Base-by-base conservation (phyloP, 257 asterid species). In the Solanum rostratum region DNA sequence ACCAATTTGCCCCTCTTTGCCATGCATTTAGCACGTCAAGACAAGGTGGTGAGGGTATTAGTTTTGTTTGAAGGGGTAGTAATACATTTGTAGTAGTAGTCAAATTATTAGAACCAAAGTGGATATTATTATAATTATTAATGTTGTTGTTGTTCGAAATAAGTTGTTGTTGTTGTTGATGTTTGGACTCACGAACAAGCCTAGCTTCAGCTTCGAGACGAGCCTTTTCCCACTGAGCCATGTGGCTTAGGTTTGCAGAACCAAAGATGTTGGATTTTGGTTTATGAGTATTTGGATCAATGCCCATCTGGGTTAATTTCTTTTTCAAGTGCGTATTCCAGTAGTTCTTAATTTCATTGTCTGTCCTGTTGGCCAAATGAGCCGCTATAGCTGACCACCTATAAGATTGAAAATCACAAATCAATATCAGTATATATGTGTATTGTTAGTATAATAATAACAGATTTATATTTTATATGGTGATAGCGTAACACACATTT, bases 141-240 rank as follows among this genome's bases (percentile, higher is more conserved):
- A 20, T 41, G 30, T 39, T 70, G 5, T 69, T 69, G 11, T 41
- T 70, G 2, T 2, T 68, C 15, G 4, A 18, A 68, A 68, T 68
- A 68, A 33, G 18, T 68, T 68, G 27, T 68, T 66, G 73, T 30
- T 29, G 73, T 29, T 33, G 46, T 30, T 66, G 81, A 46, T 49
- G 49, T 19, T 24, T 76, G 24, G 81, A 76, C 10, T 76, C 81
- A 3, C 81, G 62, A 76, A 49, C 81, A 24, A 76, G 62, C 1
- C 81, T 13, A 46, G 81, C 81, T 76, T 76, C 81, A 24, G 81
- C 81, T 76, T 76, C 81, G 3, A 49, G 43, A 24, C 81, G 81
- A 15, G 81, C 60, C 53, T 49, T 76, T 76, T 76, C 62, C 81
- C 81, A 76, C 43, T 76, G 81, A 76, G 81, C 81, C 62, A 76